Evolutionary conservation across 129 eudicot genomes (phyloP).

Genomic region (Centella asiatica): DNA sequence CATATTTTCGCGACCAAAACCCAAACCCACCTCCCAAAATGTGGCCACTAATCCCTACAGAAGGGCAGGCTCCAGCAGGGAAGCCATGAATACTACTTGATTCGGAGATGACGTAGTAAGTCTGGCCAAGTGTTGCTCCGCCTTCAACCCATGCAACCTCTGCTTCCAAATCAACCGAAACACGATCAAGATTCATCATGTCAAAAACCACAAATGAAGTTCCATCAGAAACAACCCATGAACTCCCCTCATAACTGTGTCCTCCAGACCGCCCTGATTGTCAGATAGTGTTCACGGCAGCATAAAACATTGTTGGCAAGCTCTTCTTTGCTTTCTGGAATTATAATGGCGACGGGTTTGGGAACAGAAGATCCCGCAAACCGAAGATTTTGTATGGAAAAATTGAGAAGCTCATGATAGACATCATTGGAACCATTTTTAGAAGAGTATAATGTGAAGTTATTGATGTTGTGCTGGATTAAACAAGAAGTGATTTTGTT

Average conservation of each 20-base stretch:
- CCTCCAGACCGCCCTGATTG: slow-evolving; percentile 20
- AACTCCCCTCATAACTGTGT: slow-evolving; percentile 18
- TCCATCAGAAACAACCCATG: slow-evolving; percentile 7
- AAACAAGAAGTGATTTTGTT: slow-evolving; percentile 6
- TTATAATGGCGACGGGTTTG: slow-evolving; percentile 11
- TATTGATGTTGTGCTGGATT: slow-evolving; percentile 2
- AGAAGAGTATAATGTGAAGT: slow-evolving; percentile 3
- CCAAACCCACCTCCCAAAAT: slow-evolving; percentile 70
- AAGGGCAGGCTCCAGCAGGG: slow-evolving; percentile 18
- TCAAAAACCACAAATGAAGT: slow-evolving; percentile 14
- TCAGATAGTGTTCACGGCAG: neutral
- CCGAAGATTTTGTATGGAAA: slow-evolving; percentile 20
- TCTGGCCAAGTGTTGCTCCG: slow-evolving; percentile 21
- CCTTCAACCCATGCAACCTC: slow-evolving; percentile 26
- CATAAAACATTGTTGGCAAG: slow-evolving; percentile 8
- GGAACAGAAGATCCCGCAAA: neutral
- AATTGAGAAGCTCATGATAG: slow-evolving; percentile 10
- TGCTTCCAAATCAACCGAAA: slow-evolving; percentile 6
- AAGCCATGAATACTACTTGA: slow-evolving; percentile 11
- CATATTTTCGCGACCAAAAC: slow-evolving; percentile 54
- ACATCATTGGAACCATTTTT: neutral
- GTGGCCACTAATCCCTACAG: slow-evolving; percentile 71
- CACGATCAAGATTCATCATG: slow-evolving; percentile 20
- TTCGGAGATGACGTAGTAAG: slow-evolving; percentile 14
- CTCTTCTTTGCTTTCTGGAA: slow-evolving; percentile 14